Percentiles rank a stretch among this genome's conserved stretches.
Conservation (phyloP, 140 eudicot genomes). For the Senecio squalidus region DNA sequence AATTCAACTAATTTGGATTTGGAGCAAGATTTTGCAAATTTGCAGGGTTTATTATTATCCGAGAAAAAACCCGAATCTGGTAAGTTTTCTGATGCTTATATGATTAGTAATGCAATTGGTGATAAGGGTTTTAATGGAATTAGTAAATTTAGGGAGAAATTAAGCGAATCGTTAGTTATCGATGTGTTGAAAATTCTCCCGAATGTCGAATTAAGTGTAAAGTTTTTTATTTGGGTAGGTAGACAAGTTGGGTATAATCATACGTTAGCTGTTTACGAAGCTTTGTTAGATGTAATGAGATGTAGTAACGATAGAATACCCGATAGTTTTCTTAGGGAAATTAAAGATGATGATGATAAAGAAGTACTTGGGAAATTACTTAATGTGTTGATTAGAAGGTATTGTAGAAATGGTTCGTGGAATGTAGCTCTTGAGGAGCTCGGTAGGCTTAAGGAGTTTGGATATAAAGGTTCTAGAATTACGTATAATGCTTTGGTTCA, state of each 20-base stretch:
- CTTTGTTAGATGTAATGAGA: conserved; percentile 52
- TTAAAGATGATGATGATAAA: conserved; percentile 52
- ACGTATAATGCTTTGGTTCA: conserved; percentile 71
- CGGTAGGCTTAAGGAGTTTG: conserved; percentile 76
- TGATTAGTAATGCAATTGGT: conserved; percentile 33
- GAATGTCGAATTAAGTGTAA: conserved; percentile 60
- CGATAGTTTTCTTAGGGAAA: conserved; percentile 45
- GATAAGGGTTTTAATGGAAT: conserved; percentile 43
- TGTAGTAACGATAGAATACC: conserved; percentile 31
- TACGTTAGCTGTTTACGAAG: conserved; percentile 49
- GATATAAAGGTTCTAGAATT: conserved; percentile 64
- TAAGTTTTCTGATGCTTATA: conserved; percentile 42
- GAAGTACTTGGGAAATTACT: conserved; percentile 67
- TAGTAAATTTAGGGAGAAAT: conserved; percentile 53
- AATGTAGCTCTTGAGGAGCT: conserved; percentile 84
- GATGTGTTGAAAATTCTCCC: conserved; percentile 58
- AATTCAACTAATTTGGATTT: conserved; percentile 11
- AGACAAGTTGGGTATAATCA: conserved; percentile 87
- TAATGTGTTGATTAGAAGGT: conserved; percentile 62
- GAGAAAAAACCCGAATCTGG: conserved; percentile 23
- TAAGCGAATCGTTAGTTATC: conserved; percentile 56
- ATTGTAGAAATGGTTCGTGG: conserved; percentile 60
- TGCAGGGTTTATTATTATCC: conserved; percentile 37
- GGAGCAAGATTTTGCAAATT: conserved; percentile 33
- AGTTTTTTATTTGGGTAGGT: conserved; percentile 86